Base-by-base conservation (phyloP, 768 basidiomycete species). In the Gymnopilus junonius region DNA sequence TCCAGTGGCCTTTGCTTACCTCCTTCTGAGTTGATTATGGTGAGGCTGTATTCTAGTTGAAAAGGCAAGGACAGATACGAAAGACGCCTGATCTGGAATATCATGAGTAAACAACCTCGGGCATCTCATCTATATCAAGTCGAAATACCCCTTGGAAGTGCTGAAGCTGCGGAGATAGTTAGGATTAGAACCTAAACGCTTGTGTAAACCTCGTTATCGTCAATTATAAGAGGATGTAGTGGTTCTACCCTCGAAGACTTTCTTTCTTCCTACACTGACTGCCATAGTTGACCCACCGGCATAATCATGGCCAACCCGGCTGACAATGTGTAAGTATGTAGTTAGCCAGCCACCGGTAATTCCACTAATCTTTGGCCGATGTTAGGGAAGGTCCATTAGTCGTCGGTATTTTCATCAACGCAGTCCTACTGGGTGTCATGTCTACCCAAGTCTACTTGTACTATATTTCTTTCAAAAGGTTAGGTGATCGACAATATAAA, bases 381-480 rank as follows among this genome's bases (percentile, higher is more conserved):
- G 8, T 2, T 45, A 83, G 84, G 3, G 80, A 81, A 65, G 81
- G 81, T 23, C 80, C 80, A 12, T 79, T 83, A 68, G 75, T 82
- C 61, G 77, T 84, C 29, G 82, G 82, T 21, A 74, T 78, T 53
- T 68, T 77, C 12, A 68, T 83, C 72, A 84, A 83, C 65, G 70
- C 82, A n/a, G 51, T 81, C 11, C 73, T 83, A 5, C 81, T 81
- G 58, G 82, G 81, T 3, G 79, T 84, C 55, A 83, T 82, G 78
- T 78, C 80, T 35, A 78, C 77, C 0, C 79, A 86, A 70, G 71
- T 78, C 10, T 81, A 81, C 60, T 34, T 85, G 8, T 86, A 87
- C 69, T 81, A 75, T 67, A 77, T 73, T 27, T 75, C 78, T 68
- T 71, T 67, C 35, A 66, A 65, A 23, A 61, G 58, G 71, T 71